Evolutionary conservation across 345 rosid species (phyloP), one percentile per base, ranked within the genome.

Genomic region (Erodium maritimum): DNA sequence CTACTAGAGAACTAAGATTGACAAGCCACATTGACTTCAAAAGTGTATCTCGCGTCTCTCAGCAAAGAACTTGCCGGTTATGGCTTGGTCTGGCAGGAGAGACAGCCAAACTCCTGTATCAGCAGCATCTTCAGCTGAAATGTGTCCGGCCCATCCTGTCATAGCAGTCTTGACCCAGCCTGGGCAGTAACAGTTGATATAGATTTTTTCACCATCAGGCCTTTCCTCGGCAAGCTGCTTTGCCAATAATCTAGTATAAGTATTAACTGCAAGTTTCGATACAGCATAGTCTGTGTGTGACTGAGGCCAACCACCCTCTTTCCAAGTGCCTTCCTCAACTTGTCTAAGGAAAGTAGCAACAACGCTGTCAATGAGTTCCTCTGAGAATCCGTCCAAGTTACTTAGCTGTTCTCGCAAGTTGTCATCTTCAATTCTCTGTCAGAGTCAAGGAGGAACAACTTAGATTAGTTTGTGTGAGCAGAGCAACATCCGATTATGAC

Each of bases 101-200:
- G 94, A 76, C 52, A 93, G 88, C 96, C 96, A 93, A 0, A 89
- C 99, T 37, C 87, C 99, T 0, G 99, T 89, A 25, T 93, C 99
- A 17, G 99, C 95, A 21, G 84, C 99, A 33, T 80, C 78, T 69
- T 79, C 96, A 5, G 84, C 76, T 21, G 99, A 77, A 42, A 85
- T 12, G 67, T 80, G 83, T n/a, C 99, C 99, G 2, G 95, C 84
- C 88, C 93, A 93, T 50, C 94, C 87, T 0, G 96, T 89, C 95
- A 93, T 78, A 0, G 96, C 94, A 17, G 96, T 93, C 78, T 82
- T 93, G 13, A 83, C 99, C 99, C 91, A 87, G 52, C 99, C 99
- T 0, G 99, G 99, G 69, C 99, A 93, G 75, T 79, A 93, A 58
- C 94, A 87, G 64, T 93, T 93, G 56, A 84, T 74, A 59, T 76